These are phyloP conservation scores for Capronia coronata DNA, from an alignment of 2,329 filamentous ascomycete genomes.

Conservation along the genomic window DNA sequence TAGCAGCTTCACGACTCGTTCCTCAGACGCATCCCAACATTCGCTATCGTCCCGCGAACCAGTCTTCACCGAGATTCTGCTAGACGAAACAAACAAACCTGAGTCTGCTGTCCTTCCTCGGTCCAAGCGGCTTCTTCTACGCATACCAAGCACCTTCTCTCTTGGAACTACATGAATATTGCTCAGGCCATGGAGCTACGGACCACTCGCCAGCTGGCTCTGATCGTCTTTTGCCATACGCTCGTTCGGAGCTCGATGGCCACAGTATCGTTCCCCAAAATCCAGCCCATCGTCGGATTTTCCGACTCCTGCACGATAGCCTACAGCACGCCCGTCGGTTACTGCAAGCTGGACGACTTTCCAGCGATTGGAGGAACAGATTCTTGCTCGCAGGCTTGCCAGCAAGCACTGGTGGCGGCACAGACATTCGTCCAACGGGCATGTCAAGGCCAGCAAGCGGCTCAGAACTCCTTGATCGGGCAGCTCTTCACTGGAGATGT, in stretches of 20 bases:
- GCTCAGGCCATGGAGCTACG: slow-evolving; percentile 8
- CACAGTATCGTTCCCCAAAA: slow-evolving; percentile 14
- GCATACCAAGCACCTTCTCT: neutral
- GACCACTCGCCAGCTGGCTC: neutral
- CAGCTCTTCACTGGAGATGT: slow-evolving; percentile 26
- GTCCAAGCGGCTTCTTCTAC: neutral
- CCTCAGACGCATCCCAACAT: neutral
- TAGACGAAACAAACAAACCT: neutral
- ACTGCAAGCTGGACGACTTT: slow-evolving; percentile 22
- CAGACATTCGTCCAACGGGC: slow-evolving; percentile 15
- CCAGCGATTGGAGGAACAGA: slow-evolving; percentile 15
- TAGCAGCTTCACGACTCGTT: neutral
- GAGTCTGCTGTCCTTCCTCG: neutral
- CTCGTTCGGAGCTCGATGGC: slow-evolving; percentile 16
- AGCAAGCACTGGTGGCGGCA: slow-evolving; percentile 5
- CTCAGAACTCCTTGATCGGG: slow-evolving; percentile 30
- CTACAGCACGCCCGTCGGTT: slow-evolving; percentile 17
- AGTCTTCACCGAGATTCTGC: slow-evolving; percentile 1
- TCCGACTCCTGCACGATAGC: slow-evolving; percentile 17
- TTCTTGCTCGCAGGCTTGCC: slow-evolving; percentile 16
- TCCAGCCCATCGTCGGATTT: slow-evolving; percentile 26
- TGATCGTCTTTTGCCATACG: slow-evolving; percentile 14
- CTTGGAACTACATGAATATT: neutral
- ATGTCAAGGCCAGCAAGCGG: slow-evolving; percentile 16
- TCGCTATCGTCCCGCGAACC: neutral